Evolutionary conservation across 2,329 filamentous ascomycete species (phyloP), one percentile per base, ranked within the genome.

Genomic region (Phoma herbarum): DNA sequence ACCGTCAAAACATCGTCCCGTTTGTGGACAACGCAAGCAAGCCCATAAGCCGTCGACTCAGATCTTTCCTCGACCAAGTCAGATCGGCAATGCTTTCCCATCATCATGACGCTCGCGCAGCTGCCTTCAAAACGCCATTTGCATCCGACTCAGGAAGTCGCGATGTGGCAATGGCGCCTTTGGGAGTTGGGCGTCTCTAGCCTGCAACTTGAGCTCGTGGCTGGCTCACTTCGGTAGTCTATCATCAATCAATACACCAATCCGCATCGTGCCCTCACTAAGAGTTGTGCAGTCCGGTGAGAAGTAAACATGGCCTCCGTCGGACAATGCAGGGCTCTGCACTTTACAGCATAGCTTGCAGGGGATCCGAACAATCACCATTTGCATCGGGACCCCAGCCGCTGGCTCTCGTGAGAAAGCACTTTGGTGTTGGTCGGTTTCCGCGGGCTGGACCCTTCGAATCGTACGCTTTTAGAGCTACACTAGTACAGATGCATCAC

Each of bases 201-300:
- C 50, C 45, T 48, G 31, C 16, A 35, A 49, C 44, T 45, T 43
- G 50, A 18, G 39, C 20, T 50, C 18, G 50, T 58, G 56, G 56
- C 56, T 58, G 56, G 56, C 56, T 49, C 56, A 58, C 16, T 39
- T 12, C 39, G 39, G 56, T 45, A 41, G 56, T 28, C 12, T 23
- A 23, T 35, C 37, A 44, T 39, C 44, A 37, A 44, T 10, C 37
- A 26, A 45, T 44, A 58, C 56, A 45, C 56, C 56, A 58, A 58
- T 53, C 49, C 31, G 45, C 56, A 23, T 58, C 45, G 29, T 45
- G 44, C 44, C 37, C 25, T 58, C 50, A 33, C 29, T 16, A 31
- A 48, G 16, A 22, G 12, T 37, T 45, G 50, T 43, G 56, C 49
- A 49, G 20, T 20, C 29, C 39, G 50, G 56, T 50, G 49, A 49